Conservation (phyloP, 2,329 filamentous ascomycete genomes). For the Sporothrix curviconia region DNA sequence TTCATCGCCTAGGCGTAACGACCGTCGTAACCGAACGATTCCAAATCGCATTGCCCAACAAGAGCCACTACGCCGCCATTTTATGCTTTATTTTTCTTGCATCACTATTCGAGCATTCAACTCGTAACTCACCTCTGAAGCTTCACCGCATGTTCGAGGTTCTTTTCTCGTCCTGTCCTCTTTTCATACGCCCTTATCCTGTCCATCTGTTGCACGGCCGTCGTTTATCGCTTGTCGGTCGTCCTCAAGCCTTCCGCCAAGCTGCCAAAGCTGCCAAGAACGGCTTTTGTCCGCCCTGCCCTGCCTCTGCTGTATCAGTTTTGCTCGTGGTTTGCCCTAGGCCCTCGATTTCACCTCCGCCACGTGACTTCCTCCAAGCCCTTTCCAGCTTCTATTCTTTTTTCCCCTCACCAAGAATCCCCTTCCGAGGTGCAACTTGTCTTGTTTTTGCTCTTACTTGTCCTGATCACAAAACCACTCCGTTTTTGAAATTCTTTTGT, state of each 20-base stretch:
- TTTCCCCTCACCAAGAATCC: no score
- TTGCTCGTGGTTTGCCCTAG: conserved; percentile 3
- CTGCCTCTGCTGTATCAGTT: conserved; percentile 6
- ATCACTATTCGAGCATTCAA: background rate
- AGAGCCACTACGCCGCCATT: background rate
- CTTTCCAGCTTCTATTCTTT: background rate
- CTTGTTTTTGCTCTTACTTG: background rate
- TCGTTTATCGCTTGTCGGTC: background rate
- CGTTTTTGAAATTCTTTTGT: background rate
- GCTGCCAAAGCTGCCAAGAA: conserved; percentile 17
- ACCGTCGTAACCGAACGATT: no score
- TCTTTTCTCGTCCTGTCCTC: background rate
- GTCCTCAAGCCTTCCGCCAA: conserved; percentile 13
- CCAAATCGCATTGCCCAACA: background rate
- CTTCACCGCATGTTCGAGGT: no score
- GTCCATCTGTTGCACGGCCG: background rate
- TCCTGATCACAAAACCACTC: no score
- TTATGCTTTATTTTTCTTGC: background rate
- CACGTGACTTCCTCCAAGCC: conserved; percentile 16
- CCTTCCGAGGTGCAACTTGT: no score
- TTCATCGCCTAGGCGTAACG: no score
- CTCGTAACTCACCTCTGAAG: background rate
- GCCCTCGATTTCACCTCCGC: conserved; percentile 10
- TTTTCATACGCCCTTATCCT: background rate
- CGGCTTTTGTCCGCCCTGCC: conserved; percentile 11